Evolutionary conservation across 202 grass and related monocot species (phyloP), one percentile per base, ranked within the genome.

Genomic region (Panicum hallii): DNA sequence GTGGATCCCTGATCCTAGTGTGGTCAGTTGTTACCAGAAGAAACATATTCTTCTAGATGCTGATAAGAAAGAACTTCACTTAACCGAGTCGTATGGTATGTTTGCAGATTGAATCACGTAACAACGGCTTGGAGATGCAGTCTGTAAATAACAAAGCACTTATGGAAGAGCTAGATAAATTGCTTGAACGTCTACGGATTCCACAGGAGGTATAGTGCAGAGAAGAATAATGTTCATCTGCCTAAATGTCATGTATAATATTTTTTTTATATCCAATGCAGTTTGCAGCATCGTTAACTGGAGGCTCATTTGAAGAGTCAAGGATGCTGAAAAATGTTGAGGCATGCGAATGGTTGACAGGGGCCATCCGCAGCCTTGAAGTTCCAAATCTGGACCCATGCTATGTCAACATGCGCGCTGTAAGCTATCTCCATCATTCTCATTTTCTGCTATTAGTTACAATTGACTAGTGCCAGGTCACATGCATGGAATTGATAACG

Each of bases 251-350:
- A 67, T 75, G 38, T 83, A 68, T 87, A 26, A 77, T 77, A 85
- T 82, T 89, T 76, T 13, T 86, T 86, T 75, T 77, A 71, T 78
- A 86, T 78, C 41, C 58, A 62, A 67, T 90, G 72, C 70, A 97
- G 90, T 94, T 94, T 85, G 88, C 97, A 89, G 84, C 90, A 88
- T 99, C 93, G 26, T 79, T 99, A 83, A 94, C 84, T 83, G 93
- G 91, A 61, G 97, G 97, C 66, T 99, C 93, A 76, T 99, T 99
- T 87, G 97, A 99, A 64, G 97, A 99, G 78, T 88, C 97, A 67
- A 86, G 93, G 15, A 99, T 99, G 93, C 87, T 99, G 45, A 99
- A 97, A 92, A 99, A 97, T 91, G 93, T 99, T 77, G 97, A 99
- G 87, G 97, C 97, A 43, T 99, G 97, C 55, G 97, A 99, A 94